A percentile compares a stretch with the other conserved stretches of the same genome.
Conservation (phyloP, 2,329 filamentous ascomycete species). For the Beauveria asiatica region DNA sequence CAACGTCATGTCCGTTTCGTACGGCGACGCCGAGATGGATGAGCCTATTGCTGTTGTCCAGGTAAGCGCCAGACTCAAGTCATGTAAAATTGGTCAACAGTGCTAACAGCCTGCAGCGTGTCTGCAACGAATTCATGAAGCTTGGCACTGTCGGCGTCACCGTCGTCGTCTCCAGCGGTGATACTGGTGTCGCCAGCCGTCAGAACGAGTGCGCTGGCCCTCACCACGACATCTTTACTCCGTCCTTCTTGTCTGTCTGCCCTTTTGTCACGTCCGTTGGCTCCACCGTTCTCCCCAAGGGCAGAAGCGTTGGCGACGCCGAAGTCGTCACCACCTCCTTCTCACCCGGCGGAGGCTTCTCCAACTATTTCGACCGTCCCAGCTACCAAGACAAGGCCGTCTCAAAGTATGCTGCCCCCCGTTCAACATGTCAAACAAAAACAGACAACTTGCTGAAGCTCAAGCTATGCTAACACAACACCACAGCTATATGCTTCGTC, state of each 20-base stretch:
- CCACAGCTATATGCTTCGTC: conserved; percentile 24
- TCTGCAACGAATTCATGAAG: conserved; percentile 37
- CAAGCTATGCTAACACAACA: conserved; percentile 12
- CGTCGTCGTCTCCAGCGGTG: conserved; percentile 32
- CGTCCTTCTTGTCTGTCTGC: conserved; percentile 31
- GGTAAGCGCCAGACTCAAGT: conserved; percentile 27
- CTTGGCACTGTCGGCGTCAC: conserved; percentile 35
- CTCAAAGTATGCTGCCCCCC: conserved; percentile 10
- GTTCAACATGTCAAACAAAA: too few relatives aligned
- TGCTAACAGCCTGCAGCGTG: conserved; percentile 19
- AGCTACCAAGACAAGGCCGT: conserved; percentile 36
- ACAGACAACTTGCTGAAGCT: neutral
- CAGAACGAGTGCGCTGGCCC: conserved; percentile 12
- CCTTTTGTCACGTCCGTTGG: conserved; percentile 40
- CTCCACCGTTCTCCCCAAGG: conserved; percentile 36
- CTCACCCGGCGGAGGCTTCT: conserved; percentile 21
- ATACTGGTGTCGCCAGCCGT: conserved; percentile 26
- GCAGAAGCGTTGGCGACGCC: conserved; percentile 34
- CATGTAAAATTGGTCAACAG: neutral
- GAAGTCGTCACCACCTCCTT: conserved; percentile 39
- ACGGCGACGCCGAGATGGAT: conserved; percentile 35
- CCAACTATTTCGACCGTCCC: conserved; percentile 34
- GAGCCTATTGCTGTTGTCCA: conserved; percentile 28
- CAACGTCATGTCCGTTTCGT: conserved; percentile 33
- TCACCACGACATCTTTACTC: conserved; percentile 20